phyloP scores from a whole-genome alignment of 1,139 yeast species.

The Blastobotrys aristatus region DNA sequence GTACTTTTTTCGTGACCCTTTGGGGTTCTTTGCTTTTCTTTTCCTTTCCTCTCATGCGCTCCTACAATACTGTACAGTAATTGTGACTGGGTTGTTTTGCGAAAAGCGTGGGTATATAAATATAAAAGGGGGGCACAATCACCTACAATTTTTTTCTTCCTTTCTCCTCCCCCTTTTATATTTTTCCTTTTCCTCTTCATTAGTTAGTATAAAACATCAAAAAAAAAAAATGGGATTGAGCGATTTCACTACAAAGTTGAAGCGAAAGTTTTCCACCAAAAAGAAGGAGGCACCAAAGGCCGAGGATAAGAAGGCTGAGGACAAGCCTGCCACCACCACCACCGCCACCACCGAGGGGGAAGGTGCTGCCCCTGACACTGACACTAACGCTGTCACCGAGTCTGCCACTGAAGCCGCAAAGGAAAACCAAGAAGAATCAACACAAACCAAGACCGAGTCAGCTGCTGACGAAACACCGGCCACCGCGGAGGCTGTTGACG shows the following conservation, averaged over 20 bases:
- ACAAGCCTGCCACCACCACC: background rate
- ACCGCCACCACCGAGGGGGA: background rate
- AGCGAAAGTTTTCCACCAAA: slow-evolving; percentile 8
- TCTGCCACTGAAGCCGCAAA: background rate
- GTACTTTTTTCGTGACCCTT: too few relatives aligned
- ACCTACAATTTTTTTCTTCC: background rate
- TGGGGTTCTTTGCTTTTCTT: too few relatives aligned
- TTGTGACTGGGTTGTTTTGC: too few relatives aligned
- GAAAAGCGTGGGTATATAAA: too few relatives aligned
- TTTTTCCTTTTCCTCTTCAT: background rate
- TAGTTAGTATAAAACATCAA: background rate
- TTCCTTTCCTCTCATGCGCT: too few relatives aligned
- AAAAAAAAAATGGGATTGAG: slow-evolving; percentile 6
- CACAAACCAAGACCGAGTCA: background rate
- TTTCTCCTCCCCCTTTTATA: background rate
- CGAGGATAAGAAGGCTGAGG: background rate
- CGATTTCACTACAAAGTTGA: slow-evolving; percentile 3
- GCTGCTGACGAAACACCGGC: background rate
- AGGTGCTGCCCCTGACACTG: background rate
- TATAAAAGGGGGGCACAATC: background rate
- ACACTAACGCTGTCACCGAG: background rate
- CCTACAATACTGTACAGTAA: too few relatives aligned
- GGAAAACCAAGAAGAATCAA: background rate
- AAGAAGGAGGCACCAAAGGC: slow-evolving; percentile 5
- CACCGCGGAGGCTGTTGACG: background rate